Conservation (phyloP, 192 early-diverging fungal genomes). For the Backusella morwellensis region DNA sequence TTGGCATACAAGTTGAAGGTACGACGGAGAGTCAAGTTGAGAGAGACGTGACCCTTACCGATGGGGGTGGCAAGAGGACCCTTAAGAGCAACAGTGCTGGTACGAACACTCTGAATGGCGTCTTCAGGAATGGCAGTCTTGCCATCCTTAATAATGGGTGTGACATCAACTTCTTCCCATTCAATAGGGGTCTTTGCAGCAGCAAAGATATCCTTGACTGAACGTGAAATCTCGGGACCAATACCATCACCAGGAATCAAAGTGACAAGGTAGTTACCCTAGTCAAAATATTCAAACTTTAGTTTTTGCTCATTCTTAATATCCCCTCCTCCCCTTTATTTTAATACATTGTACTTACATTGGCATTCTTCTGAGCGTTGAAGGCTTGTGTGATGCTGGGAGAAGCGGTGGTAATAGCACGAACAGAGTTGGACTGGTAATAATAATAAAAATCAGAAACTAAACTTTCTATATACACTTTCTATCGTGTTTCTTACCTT, state of each 20-base stretch:
- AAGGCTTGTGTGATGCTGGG: constrained; percentile 51
- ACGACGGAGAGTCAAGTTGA: constrained; percentile 84
- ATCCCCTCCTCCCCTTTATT: not conserved
- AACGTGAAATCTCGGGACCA: constrained; percentile 94
- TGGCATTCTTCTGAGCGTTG: constrained; percentile 52
- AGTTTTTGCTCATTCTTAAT: not conserved
- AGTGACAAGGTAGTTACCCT: constrained; percentile 87
- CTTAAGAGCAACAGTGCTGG: constrained; percentile 97
- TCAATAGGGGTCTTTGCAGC: constrained; percentile 93
- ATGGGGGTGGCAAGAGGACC: constrained; percentile 97
- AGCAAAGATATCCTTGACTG: constrained; percentile 89
- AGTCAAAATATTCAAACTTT: not conserved
- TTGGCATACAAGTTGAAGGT: constrained; percentile 99
- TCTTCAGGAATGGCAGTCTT: constrained; percentile 93
- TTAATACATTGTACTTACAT: constrained; percentile 37
- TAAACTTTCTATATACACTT: no score
- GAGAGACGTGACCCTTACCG: constrained; percentile 98
- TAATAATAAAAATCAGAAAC: not conserved
- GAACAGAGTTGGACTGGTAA: constrained; percentile 31
- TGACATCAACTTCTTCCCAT: constrained; percentile 96
- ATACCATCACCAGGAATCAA: constrained; percentile 82
- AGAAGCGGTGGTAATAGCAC: constrained; percentile 43
- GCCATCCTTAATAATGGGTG: constrained; percentile 88
- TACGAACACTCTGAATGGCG: constrained; percentile 86
- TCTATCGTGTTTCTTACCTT: constrained; percentile 17